Percentiles rank a stretch among this genome's conserved stretches.
Conservation (phyloP, 192 early-diverging fungal genomes). For the Rhizoclosmatium sp. region DNA sequence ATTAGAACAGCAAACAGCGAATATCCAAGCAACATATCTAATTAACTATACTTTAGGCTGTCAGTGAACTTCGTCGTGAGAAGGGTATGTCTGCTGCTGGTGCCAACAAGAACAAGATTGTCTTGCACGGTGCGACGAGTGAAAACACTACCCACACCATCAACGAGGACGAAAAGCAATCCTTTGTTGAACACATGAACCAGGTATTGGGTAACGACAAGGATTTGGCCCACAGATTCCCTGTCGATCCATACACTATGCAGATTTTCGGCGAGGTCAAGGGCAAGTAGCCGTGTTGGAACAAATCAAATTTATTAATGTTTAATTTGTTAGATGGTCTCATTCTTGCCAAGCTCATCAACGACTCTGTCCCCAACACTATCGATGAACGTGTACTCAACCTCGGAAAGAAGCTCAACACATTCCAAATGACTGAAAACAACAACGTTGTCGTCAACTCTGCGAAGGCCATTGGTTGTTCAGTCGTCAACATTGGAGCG, state of each 20-base stretch:
- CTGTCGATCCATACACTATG: conserved; percentile 93
- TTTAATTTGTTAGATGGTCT: conserved; percentile 66
- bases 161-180: conserved; percentile 98
- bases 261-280: conserved; percentile 96
- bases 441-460: conserved; percentile 99
- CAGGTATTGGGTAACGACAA: conserved; percentile 79
- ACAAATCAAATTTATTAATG: background rate
- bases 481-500: conserved; percentile 97
- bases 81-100: conserved; percentile 50
- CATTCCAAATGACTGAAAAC: conserved; percentile 98
- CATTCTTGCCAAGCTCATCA: conserved; percentile 96
- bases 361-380: conserved; percentile 93
- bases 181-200: conserved; percentile 96
- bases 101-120: conserved; percentile 80
- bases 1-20: background rate
- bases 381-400: conserved; percentile 99
- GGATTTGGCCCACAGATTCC: conserved; percentile 85
- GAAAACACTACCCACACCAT: conserved; percentile 95
- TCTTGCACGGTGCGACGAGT: conserved; percentile 78
- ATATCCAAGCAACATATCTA: background rate
- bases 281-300: conserved; percentile 54
- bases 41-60: conserved; percentile 40
- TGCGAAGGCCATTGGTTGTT: conserved; percentile 98
- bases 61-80: conserved; percentile 55
- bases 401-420: conserved; percentile 83